Conservation (phyloP, 495 filamentous ascomycete species). For the Penicillium lividum region DNA sequence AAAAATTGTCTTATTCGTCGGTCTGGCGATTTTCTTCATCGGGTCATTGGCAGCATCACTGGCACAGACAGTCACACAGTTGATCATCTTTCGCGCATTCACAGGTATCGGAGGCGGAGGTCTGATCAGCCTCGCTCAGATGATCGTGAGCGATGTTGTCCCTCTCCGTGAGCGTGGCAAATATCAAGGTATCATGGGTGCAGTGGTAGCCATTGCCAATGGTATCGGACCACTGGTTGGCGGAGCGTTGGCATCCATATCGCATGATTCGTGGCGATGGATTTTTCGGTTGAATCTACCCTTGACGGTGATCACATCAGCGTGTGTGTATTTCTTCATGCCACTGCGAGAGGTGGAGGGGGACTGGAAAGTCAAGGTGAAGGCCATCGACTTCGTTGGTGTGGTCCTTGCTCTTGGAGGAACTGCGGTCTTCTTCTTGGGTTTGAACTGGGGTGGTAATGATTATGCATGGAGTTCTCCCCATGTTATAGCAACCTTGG, state of each 20-base stretch:
- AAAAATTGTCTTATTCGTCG: constrained; percentile 52
- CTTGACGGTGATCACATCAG: constrained; percentile 45
- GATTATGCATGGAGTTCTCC: constrained; percentile 51
- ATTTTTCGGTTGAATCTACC: constrained; percentile 56
- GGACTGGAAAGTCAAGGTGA: constrained; percentile 51
- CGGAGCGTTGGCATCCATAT: constrained; percentile 46
- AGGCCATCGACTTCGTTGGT: constrained; percentile 51
- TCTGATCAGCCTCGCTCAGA: constrained; percentile 53
- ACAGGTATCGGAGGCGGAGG: constrained; percentile 59
- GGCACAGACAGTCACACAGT: constrained; percentile 50
- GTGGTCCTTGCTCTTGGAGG: constrained; percentile 40
- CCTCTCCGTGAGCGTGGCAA: constrained; percentile 57
- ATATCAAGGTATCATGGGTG: constrained; percentile 60
- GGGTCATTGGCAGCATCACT: constrained; percentile 56
- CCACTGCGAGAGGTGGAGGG: constrained; percentile 51
- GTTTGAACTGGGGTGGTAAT: constrained; percentile 55
- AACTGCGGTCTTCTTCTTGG: constrained; percentile 46
- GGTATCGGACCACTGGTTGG: constrained; percentile 58
- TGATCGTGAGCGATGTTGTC: constrained; percentile 58
- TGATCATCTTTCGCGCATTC: constrained; percentile 56
- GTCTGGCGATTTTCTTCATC: constrained; percentile 54
- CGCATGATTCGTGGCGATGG: constrained; percentile 54
- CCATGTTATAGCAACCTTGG: constrained; percentile 50
- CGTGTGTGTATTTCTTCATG: constrained; percentile 54
- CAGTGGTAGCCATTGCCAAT: constrained; percentile 54